Conservation (phyloP, 2,329 filamentous ascomycete species). For the Nannizziopsis arthrosporioides region DNA sequence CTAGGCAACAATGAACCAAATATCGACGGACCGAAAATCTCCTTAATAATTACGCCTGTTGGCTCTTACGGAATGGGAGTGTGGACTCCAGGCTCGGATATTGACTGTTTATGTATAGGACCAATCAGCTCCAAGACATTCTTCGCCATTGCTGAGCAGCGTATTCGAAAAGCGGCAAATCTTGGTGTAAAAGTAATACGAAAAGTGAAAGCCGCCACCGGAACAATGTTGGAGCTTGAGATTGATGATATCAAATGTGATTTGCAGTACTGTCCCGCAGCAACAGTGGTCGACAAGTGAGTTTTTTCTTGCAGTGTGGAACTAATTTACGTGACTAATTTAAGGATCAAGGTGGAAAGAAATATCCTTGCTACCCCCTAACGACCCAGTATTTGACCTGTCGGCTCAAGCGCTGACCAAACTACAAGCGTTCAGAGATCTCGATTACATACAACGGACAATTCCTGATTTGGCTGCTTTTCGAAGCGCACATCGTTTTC, state of each 20-base stretch:
- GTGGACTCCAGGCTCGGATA: conserved; percentile 50
- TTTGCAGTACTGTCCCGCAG: conserved; percentile 54
- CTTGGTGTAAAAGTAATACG: conserved; percentile 43
- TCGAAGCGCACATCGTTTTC: conserved; percentile 45
- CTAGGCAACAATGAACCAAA: background rate
- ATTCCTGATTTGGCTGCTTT: conserved; percentile 50
- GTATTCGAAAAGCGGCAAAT: conserved; percentile 39
- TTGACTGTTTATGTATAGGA: conserved; percentile 56
- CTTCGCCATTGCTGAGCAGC: conserved; percentile 47
- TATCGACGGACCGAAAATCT: conserved; percentile 18
- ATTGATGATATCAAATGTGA: conserved; percentile 49
- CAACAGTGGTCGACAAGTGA: conserved; percentile 42
- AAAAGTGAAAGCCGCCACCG: conserved; percentile 47
- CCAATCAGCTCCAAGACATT: conserved; percentile 50
- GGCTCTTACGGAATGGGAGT: conserved; percentile 55
- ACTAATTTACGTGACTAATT: background rate
- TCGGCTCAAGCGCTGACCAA: conserved; percentile 47
- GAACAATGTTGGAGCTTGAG: conserved; percentile 54
- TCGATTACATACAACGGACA: conserved; percentile 48
- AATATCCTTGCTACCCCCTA: conserved; percentile 31
- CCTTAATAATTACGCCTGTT: conserved; percentile 48
- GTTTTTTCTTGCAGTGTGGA: background rate
- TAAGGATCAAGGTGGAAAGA: background rate
- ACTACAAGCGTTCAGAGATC: conserved; percentile 53
- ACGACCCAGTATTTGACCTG: conserved; percentile 46